Evolutionary conservation across 2,329 filamentous ascomycete genomes (phyloP), one percentile per base, ranked within the genome.

Genomic region (Paracamarosporium sp.): DNA sequence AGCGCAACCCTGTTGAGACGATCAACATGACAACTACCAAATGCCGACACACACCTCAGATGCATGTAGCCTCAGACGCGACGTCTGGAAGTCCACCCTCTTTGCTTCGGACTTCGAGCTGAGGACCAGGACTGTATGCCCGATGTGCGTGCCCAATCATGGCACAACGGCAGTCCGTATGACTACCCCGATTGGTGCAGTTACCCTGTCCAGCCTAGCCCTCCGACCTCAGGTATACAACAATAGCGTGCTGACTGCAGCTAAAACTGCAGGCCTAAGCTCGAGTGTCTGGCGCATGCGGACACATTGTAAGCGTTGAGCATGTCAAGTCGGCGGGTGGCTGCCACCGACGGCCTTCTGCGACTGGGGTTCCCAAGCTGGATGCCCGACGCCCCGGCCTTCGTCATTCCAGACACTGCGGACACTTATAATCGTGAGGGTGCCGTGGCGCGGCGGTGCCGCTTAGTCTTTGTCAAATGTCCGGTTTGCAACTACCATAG

Each of bases 41-140:
- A 28, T 30, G 17, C 33, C 35, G 25, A 25, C 27, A 31, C 22
- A 31, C 30, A 50, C 46, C 46, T 46, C 24, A 22, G 24, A 38
- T 20, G 38, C 38, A 15, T 36, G 22, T 55, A 30, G 45, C 53
- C 40, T 40, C 36, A 30, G n/a, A 28, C 28, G 36, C 36, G 38
- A 22, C 13, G 5, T 48, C 30, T 48, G 30, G 45, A 36, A 48
- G 30, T 17, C 12, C n/a, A 35, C 36, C 20, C 24, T 50, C 50
- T 50, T 30, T 51, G n/a, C 38, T 60, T 68, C 67, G 70, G 68
- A 68, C 62, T 69, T 69, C 61, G 54, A 68, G 63, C 65, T 71
- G 65, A 55, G 53, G 55, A 58, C 55, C 55, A 51, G 47, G 36
- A 20, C 60, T 61, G 55, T 59, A 64, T 47, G 61, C 68, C 62